Conservation (phyloP, 2,329 filamentous ascomycete species). For the Alternaria arbusti region DNA sequence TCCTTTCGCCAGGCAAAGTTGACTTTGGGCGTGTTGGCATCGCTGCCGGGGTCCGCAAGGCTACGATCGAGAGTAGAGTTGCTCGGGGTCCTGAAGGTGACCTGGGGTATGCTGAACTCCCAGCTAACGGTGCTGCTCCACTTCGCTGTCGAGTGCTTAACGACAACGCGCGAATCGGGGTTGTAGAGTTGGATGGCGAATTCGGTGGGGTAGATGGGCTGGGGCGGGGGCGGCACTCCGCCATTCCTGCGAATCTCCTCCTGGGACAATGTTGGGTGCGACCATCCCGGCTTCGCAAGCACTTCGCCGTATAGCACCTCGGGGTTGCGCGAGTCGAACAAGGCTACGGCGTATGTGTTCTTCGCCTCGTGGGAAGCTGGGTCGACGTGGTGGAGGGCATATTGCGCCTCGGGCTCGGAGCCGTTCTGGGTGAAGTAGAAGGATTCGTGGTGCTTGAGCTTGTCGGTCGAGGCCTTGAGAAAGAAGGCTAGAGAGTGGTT, state of each 20-base stretch:
- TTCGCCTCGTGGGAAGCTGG: slow-evolving; percentile 71
- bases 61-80: slow-evolving; percentile 78
- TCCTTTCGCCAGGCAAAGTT: slow-evolving; percentile 91
- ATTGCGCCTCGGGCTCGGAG: slow-evolving; percentile 78
- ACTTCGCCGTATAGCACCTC: slow-evolving; percentile 89
- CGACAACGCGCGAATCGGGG: slow-evolving; percentile 79
- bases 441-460: slow-evolving; percentile 59
- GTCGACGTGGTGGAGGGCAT: slow-evolving; percentile 78
- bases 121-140: slow-evolving; percentile 84
- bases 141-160: slow-evolving; percentile 74
- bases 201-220: slow-evolving; percentile 75
- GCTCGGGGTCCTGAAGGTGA: slow-evolving; percentile 82
- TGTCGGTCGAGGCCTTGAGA: slow-evolving; percentile 60
- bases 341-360: slow-evolving; percentile 85
- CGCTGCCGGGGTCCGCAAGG: slow-evolving; percentile 64
- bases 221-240: slow-evolving; percentile 68
- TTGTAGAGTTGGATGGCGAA: slow-evolving; percentile 94
- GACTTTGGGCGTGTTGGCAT: slow-evolving; percentile 69
- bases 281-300: slow-evolving; percentile 82
- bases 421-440: slow-evolving; percentile 72
- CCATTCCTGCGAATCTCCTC: slow-evolving; percentile 77
- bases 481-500: slow-evolving; percentile 60
- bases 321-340: slow-evolving; percentile 81
- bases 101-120: slow-evolving; percentile 91
- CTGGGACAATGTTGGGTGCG: slow-evolving; percentile 78